Percentiles rank a stretch among this genome's conserved stretches.
Evolutionary conservation across 345 rosid species (phyloP).

Genomic region (Geranium rotundifolium): DNA sequence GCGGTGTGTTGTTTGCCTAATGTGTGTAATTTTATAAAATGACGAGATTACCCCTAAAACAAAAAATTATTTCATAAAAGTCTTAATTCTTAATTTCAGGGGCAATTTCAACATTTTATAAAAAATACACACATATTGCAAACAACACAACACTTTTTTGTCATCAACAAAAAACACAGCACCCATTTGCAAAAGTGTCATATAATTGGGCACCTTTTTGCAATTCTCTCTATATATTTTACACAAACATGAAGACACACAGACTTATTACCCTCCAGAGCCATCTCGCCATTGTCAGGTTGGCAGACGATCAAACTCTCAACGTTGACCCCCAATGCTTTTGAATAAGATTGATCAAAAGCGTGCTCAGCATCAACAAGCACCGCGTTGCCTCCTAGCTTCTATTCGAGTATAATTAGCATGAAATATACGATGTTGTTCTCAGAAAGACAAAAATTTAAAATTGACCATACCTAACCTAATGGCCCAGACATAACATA

Average conservation of each 20-base stretch:
- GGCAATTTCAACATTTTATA: too few species aligned
- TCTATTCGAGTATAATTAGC: conserved; percentile 49
- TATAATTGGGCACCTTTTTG: too few species aligned
- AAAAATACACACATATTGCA: neutral
- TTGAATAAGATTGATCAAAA: conserved; percentile 93
- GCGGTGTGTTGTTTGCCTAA: too few species aligned
- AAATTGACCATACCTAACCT: too few species aligned
- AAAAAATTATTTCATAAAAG: too few species aligned
- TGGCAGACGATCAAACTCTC: conserved; percentile 85
- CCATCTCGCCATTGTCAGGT: conserved; percentile 96
- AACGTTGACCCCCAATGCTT: conserved; percentile 84
- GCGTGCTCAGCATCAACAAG: conserved; percentile 99
- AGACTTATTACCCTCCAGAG: conserved; percentile 60
- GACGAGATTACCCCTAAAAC: too few species aligned
- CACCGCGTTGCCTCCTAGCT: conserved; percentile 91
- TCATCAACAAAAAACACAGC: too few species aligned
- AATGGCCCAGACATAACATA: conserved; percentile 5
- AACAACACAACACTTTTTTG: too few species aligned
- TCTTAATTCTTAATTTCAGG: neutral
- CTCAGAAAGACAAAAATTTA: neutral
- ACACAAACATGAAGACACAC: too few species aligned
- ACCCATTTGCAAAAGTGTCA: too few species aligned
- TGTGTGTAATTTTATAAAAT: too few species aligned
- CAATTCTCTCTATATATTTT: too few species aligned
- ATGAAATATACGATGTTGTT: conserved; percentile 9